phyloP scores from a whole-genome alignment of 805 yeast genomes.

The Starmera pachycereana region DNA sequence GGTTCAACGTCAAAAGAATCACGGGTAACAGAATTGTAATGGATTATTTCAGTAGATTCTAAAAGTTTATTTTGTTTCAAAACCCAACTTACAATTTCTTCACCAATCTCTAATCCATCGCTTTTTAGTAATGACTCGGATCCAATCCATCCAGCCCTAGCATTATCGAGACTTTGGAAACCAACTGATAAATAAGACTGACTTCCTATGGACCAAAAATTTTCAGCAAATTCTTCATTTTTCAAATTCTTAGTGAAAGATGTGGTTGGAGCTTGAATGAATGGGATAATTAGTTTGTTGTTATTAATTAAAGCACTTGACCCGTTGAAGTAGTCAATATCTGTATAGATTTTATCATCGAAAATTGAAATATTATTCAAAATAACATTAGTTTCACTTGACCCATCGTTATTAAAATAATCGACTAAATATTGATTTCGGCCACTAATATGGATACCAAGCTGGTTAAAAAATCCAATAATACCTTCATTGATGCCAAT shows the following conservation, averaged over 20 bases:
- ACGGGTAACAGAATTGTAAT: constrained; percentile 34
- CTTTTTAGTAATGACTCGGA: constrained; percentile 38
- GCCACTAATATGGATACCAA: constrained; percentile 82
- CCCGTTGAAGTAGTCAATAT: constrained; percentile 29
- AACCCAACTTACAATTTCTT: constrained; percentile 54
- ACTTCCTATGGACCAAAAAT: constrained; percentile 68
- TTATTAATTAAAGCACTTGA: constrained; percentile 64
- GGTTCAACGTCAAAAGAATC: constrained; percentile 30
- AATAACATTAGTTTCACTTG: constrained; percentile 12
- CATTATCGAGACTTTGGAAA: constrained; percentile 69
- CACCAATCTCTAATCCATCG: constrained; percentile 30
- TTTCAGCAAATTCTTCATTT: constrained; percentile 34
- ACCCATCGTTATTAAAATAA: constrained; percentile 38
- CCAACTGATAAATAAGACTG: constrained; percentile 71
- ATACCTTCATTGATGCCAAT: constrained; percentile 47
- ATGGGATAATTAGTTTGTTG: constrained; percentile 59
- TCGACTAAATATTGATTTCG: constrained; percentile 56
- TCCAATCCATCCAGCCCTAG: constrained; percentile 81
- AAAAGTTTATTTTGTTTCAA: constrained; percentile 62
- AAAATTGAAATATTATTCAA: constrained; percentile 13
- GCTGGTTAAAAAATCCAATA: constrained; percentile 58
- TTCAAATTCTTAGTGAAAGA: constrained; percentile 44
- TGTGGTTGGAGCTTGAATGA: constrained; percentile 55
- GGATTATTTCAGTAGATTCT: constrained; percentile 41
- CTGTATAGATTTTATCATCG: constrained; percentile 11